Evolutionary conservation across 23 red algal species (phyloP), one percentile per base, ranked within the genome.

Genomic region (Chondrus crispus): DNA sequence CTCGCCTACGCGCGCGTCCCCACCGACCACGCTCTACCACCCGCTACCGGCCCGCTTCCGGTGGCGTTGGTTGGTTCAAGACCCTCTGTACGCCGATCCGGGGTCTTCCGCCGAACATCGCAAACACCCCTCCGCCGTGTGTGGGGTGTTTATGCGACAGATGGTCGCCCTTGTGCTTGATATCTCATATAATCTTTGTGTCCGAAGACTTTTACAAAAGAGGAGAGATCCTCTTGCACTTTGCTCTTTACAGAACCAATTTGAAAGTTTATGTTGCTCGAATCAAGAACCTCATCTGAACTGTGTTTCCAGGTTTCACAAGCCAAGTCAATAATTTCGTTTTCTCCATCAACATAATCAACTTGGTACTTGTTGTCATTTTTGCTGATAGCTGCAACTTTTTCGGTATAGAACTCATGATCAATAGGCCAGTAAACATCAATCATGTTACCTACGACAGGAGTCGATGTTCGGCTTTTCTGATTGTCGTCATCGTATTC

Each of bases 261-360:
- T 35, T 37, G 14, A 20, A 26, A 20, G 16, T 26, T 0, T 14
- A 24, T 24, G 26, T 16, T 30, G 26, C 22, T 29, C 18, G 66
- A 16, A 30, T 14, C 14, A 38, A 72, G 18, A 26, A 16, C 33
- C 16, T 26, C 28, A 37, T 63, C 1, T 19, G 81, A 19, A 43
- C 47, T 11, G 60, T 64, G 66, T 42, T 62, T 24, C 82, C 62
- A 87, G 46, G n/a, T 29, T 38, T 73, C 60, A 19, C 71, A 6
- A 7, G 11, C 24, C 38, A 87, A 6, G 62, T 63, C 13, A 7
- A 70, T n/a, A 14, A 73, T 2, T 29, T 87, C 82, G 20, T 87
- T 72, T 32, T 39, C 64, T 14, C 57, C 57, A 52, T 87, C 82
- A 70, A 70, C 62, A 1, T 87, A 87, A 30, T 46, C 54, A 47